Conservation (phyloP, 1,139 yeast genomes). For the Chernovozyma aurita region DNA sequence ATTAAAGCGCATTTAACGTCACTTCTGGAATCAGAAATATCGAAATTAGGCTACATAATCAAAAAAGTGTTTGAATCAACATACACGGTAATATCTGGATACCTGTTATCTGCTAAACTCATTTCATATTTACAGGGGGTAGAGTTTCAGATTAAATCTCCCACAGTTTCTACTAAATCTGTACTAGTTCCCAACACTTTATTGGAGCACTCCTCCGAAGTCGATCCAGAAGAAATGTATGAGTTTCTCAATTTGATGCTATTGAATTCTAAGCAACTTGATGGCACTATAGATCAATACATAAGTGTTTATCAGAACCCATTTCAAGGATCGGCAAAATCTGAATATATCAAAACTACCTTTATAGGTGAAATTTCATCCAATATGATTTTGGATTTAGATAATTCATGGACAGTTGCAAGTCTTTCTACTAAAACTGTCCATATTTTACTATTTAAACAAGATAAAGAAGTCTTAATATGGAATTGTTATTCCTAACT, state of each 20-base stretch:
- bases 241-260: conserved; percentile 18
- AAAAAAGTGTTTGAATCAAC: background rate
- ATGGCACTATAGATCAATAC: conserved; percentile 10
- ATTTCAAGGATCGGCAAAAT: background rate
- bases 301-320: conserved; percentile 14
- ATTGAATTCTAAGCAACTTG: conserved; percentile 14
- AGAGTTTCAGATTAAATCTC: conserved; percentile 1
- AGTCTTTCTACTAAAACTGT: conserved; percentile 1
- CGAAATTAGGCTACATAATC: conserved; percentile 1
- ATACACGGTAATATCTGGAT: background rate
- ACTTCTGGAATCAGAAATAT: background rate
- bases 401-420: conserved; percentile 1
- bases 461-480: background rate
- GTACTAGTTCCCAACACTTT: background rate
- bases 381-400: background rate
- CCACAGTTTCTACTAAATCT: background rate
- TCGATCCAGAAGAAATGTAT: conserved; percentile 10
- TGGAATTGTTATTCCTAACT: conserved; percentile 1
- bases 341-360: background rate
- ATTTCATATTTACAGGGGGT: background rate
- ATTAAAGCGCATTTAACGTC: conserved; percentile 8
- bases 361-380: background rate
- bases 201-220: background rate
- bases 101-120: background rate
- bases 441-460: conserved; percentile 2